phyloP scores from a whole-genome alignment of 2,329 filamentous ascomycete genomes.

The Talaromyces piceae region DNA sequence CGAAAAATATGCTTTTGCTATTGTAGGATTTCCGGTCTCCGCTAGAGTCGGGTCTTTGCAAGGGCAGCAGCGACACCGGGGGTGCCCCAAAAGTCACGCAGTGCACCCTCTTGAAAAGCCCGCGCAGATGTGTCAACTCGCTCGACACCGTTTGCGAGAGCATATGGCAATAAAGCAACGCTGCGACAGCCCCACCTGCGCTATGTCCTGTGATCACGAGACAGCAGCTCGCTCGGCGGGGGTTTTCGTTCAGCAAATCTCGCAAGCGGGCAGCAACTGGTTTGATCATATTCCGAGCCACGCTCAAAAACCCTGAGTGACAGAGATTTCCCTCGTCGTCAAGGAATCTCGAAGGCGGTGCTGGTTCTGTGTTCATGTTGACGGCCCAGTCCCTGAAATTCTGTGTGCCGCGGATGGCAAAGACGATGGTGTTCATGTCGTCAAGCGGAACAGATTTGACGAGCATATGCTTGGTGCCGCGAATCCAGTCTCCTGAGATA shows the following conservation, averaged over 20 bases:
- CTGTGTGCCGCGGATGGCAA: constrained; percentile 74
- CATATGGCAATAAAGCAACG: constrained; percentile 74
- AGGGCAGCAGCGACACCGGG: constrained; percentile 63
- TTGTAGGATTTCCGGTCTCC: constrained; percentile 24
- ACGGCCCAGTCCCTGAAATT: constrained; percentile 82
- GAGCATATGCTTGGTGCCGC: constrained; percentile 77
- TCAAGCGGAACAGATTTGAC: constrained; percentile 76
- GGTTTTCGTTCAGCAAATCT: constrained; percentile 64
- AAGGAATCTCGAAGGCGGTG: constrained; percentile 60
- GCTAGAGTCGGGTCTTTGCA: constrained; percentile 48
- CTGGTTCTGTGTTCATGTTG: constrained; percentile 65
- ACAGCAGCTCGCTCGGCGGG: constrained; percentile 56
- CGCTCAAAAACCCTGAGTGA: constrained; percentile 71
- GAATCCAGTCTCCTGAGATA: constrained; percentile 61
- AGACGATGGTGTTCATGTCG: constrained; percentile 68
- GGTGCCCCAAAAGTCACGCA: constrained; percentile 83
- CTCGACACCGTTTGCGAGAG: constrained; percentile 47
- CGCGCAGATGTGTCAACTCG: constrained; percentile 62
- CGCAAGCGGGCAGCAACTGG: constrained; percentile 65
- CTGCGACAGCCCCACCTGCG: constrained; percentile 75
- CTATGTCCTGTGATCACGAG: constrained; percentile 80
- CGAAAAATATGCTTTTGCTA: constrained; percentile 66
- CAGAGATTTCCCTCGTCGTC: constrained; percentile 72
- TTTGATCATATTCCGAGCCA: constrained; percentile 65
- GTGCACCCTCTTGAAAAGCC: constrained; percentile 69